Evolutionary conservation across 1,284 basidiomycete species (phyloP), one percentile per base, ranked within the genome.

Genomic region (Microbotryum lychnidis-dioicae): DNA sequence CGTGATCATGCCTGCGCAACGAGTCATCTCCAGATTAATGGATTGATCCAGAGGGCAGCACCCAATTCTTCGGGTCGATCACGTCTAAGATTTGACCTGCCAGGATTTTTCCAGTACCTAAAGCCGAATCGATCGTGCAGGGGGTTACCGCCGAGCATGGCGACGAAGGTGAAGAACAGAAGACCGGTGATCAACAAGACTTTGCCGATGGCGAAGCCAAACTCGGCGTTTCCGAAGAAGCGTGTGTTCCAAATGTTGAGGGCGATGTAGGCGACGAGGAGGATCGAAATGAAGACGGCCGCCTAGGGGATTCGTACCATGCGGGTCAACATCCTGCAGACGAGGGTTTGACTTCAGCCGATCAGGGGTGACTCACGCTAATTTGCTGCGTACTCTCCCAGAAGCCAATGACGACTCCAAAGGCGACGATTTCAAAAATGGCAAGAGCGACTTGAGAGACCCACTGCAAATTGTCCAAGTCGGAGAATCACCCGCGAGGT

Each of bases 11-110:
- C 37, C 37, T 42, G 37, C 37, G 37, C 37, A 18, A 42, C 4
- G 12, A 42, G 16, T 42, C 12, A 18, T 42, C 37, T 42, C 14
- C 37, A 42, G 37, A 42, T 42, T 6, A 18, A 16, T 16, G 4
- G 37, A 18, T 18, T 16, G 37, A 42, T 42, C 37, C 37, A 6
- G 16, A 42, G 16, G 37, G 16, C 16, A 42, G 63, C 37, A 42
- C 6, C 14, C 12, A 10, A 14, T 5, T 18, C 16, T 5, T 42
- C 37, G 12, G 1, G 16, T 42, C 14, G 31, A 31, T 31, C 31
- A 31, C 16, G 5, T 20, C 42, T 54, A 50, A 86, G 69, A 4
- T 84, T 42, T 42, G 37, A 18, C 37, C 12, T 62, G 16, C 73
- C 74, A 2, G 73, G 74, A 47, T 69, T 64, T 47, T 70, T 69